phyloP scores from a whole-genome alignment of 805 yeast genomes.

The Saccharomyces mikatae region DNA sequence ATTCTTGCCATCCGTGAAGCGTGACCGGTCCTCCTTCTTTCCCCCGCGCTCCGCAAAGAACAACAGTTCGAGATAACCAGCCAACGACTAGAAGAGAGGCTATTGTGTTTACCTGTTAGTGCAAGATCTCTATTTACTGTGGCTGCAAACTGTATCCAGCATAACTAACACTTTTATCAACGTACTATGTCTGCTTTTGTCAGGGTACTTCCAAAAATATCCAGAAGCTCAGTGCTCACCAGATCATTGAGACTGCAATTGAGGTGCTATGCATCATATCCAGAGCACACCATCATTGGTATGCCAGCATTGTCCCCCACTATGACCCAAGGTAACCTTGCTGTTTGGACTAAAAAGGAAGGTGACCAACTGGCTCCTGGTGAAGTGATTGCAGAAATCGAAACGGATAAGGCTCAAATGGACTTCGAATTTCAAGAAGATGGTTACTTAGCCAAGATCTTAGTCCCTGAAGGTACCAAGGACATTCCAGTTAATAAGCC shows the following conservation, averaged over 20 bases:
- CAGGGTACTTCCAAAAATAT: slow-evolving; percentile 22
- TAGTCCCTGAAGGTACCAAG: slow-evolving; percentile 76
- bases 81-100: not conserved
- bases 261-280: slow-evolving; percentile 44
- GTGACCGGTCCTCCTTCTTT: not conserved
- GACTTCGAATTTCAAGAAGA: slow-evolving; percentile 98
- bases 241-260: slow-evolving; percentile 16
- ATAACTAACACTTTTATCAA: not conserved
- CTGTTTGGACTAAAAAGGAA: slow-evolving; percentile 79
- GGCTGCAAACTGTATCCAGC: not conserved
- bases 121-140: not conserved
- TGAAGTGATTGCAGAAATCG: slow-evolving; percentile 92
- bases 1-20: not conserved
- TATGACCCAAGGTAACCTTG: slow-evolving; percentile 92
- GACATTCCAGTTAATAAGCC: slow-evolving; percentile 93
- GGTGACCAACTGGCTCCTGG: slow-evolving; percentile 90
- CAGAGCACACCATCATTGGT: slow-evolving; percentile 78
- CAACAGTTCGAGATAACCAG: not conserved
- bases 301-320: slow-evolving; percentile 99
- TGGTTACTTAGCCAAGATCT: slow-evolving; percentile 81
- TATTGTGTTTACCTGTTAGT: not conserved
- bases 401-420: slow-evolving; percentile 97
- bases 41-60: not conserved
- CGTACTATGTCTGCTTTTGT: slow-evolving; percentile 24
- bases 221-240: slow-evolving; percentile 15